Evolutionary conservation across 2,329 filamentous ascomycete species (phyloP), one percentile per base, ranked within the genome.

Genomic region (Colletotrichum musae): DNA sequence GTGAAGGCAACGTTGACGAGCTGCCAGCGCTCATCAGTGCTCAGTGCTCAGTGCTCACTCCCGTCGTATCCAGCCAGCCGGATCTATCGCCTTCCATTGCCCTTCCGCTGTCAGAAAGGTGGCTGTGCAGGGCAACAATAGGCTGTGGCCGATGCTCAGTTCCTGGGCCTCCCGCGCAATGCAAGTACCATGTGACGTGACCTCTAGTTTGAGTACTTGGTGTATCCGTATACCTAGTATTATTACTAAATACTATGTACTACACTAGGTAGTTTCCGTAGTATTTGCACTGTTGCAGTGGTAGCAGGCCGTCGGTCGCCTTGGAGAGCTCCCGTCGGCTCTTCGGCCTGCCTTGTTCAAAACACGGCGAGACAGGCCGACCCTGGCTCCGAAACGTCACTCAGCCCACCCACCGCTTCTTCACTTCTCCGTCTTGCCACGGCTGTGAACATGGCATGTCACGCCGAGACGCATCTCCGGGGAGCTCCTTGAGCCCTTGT

Each of bases 371-470:
- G 47, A 16, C 54, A 54, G 48, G 47, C 60, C 41, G 53, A 59
- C 50, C 60, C 60, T 41, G 50, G 60, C 48, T 48, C 21, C 60
- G 21, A 50, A 64, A 68, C 65, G 61, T 59, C 53, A 68, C 65
- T 52, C 41, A 43, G 54, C 54, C 65, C 65, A 64, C 41, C 18
- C 73, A 52, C 73, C 74, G 28, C 5, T 73, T 68, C 28, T 73
- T 67, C 39, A 74, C 5, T 73, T 68, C 28, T 73, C 68, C 39
- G 74, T 67, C 18, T 73, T 67, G 32, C 73, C 36, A 36, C 18
- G 41, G 59, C 5, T 21, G 28, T 63, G 7, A n/a, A 10, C 7
- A 10, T 36, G 32, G 43, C 43, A n/a, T 57, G 47, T 48, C 59
- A 62, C 32, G 18, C 53, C 60, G 52, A 52, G 51, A 9, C 41